Evolutionary conservation across 768 basidiomycete genomes (phyloP), one percentile per base, ranked within the genome.

Genomic region (Daedaleopsis sinensis): DNA sequence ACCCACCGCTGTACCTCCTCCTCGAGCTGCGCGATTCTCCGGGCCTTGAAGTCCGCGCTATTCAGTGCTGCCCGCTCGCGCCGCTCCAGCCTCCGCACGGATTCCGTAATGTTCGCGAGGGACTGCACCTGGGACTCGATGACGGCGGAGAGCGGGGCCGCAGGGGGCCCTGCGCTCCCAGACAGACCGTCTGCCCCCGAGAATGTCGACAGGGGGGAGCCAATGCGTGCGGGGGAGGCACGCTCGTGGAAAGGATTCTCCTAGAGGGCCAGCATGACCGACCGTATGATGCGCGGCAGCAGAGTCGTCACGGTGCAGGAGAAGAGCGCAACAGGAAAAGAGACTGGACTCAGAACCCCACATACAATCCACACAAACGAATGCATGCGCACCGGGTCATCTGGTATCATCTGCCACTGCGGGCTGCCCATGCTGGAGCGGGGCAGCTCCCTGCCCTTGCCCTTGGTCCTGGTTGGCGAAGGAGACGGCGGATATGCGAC

Each of bases 41-140:
- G 61, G 9, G 49, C 51, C 57, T 65, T 68, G 48, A 49, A 27
- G n/a, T 60, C 64, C 44, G 63, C 75, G 24, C 75, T 72, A 47
- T 75, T 72, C 47, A 73, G 74, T 50, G 76, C 69, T 21, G 79
- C 77, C 10, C 65, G 64, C 11, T 71, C 62, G 57, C 75, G 76
- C 39, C 77, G 72, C 61, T 83, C 79, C 39, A 82, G 72, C 55
- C 72, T 74, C 37, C 61, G 61, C 44, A 82, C 69, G 52, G 78
- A 75, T 10, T 70, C 67, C 44, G 63, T 57, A 0, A 75, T 42
- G 15, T 47, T 53, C 35, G 70, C 53, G 16, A 68, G 63, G 0
- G 60, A 52, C 2, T 63, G 59, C 1, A 73, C 38, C 16, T 68
- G 61, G 1, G 59, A 61, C 3, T 66, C 61, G 42, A 77, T 68